Percentiles rank a stretch among this genome's conserved stretches.
Conservation (phyloP, 179 eudicot genomes). For the Actinidia chinensis region DNA sequence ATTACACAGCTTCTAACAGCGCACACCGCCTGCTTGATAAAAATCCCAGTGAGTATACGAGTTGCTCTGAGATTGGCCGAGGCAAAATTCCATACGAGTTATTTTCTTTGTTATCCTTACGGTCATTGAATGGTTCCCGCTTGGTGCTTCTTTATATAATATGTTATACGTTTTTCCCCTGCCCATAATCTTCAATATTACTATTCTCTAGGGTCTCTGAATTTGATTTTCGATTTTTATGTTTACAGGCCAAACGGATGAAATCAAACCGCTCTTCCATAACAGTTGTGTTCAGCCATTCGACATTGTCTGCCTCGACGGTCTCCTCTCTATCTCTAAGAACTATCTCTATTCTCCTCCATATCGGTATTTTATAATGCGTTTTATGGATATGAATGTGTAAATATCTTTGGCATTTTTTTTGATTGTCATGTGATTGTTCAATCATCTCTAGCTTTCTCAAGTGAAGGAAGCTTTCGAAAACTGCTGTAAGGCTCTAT, state of each 20-base stretch:
- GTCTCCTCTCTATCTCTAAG: background rate
- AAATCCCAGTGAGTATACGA: too few relatives aligned
- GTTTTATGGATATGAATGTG: background rate
- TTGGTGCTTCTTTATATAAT: too few relatives aligned
- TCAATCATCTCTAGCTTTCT: conserved; percentile 24
- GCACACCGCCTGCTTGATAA: too few relatives aligned
- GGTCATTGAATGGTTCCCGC: too few relatives aligned
- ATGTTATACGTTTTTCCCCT: too few relatives aligned
- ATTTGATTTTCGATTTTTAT: background rate
- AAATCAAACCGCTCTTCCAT: conserved; percentile 19
- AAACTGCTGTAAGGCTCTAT: conserved; percentile 23
- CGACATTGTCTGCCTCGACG: conserved; percentile 3
- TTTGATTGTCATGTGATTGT: conserved; percentile 28
- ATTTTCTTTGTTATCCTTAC: too few relatives aligned
- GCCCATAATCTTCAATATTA: background rate
- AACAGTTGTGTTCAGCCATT: conserved; percentile 15
- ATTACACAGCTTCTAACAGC: too few relatives aligned
- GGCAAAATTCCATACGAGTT: too few relatives aligned
- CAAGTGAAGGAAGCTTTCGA: conserved; percentile 33
- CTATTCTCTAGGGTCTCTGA: conserved; percentile 13
- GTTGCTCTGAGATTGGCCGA: too few relatives aligned
- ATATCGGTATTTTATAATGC: background rate
- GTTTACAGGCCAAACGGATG: conserved; percentile 9
- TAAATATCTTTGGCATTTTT: background rate
- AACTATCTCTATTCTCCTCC: background rate